A percentile compares a stretch with the other conserved stretches of the same genome.
These are phyloP conservation scores for Babesia divergens DNA, from an alignment of 169 alveolate genomes.

Conservation along the genomic window DNA sequence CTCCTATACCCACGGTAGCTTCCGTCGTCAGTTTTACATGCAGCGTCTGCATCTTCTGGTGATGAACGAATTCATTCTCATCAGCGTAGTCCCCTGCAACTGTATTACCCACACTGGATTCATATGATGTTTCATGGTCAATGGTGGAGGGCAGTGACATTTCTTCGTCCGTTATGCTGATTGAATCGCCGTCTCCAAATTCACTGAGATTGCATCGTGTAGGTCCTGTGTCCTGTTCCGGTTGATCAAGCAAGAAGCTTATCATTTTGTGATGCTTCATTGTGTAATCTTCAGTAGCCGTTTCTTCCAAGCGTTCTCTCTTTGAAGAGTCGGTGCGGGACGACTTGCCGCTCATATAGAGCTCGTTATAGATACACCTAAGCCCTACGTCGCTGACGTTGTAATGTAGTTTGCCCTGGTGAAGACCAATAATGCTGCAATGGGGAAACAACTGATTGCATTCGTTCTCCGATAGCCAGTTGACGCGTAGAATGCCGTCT, in stretches of 20 bases:
- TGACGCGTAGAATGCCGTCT: slow-evolving; percentile 42
- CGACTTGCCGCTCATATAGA: slow-evolving; percentile 11
- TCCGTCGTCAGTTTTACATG: slow-evolving; percentile 12
- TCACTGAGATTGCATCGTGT: background rate
- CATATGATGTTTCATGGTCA: slow-evolving; percentile 7
- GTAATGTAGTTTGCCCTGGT: slow-evolving; percentile 27
- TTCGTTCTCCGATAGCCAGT: slow-evolving; percentile 52
- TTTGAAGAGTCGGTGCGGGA: background rate
- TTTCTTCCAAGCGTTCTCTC: background rate
- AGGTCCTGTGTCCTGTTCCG: background rate
- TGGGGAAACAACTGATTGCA: slow-evolving; percentile 59
- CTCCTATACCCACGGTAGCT: slow-evolving; percentile 19
- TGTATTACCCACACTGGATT: background rate
- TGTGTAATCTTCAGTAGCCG: slow-evolving; percentile 1
- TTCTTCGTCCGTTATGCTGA: slow-evolving; percentile 14
- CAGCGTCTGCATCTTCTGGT: slow-evolving; percentile 10
- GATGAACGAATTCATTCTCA: background rate
- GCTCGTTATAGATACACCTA: slow-evolving; percentile 54
- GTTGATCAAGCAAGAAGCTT: slow-evolving; percentile 5
- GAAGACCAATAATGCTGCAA: slow-evolving; percentile 56
- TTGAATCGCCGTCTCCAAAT: slow-evolving; percentile 5
- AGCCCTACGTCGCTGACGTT: slow-evolving; percentile 52
- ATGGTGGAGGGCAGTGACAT: background rate
- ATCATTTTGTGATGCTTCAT: slow-evolving; percentile 15
- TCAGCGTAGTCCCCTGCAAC: background rate